phyloP scores from a whole-genome alignment of 768 basidiomycete species.

The Rhodotorula graminis region DNA sequence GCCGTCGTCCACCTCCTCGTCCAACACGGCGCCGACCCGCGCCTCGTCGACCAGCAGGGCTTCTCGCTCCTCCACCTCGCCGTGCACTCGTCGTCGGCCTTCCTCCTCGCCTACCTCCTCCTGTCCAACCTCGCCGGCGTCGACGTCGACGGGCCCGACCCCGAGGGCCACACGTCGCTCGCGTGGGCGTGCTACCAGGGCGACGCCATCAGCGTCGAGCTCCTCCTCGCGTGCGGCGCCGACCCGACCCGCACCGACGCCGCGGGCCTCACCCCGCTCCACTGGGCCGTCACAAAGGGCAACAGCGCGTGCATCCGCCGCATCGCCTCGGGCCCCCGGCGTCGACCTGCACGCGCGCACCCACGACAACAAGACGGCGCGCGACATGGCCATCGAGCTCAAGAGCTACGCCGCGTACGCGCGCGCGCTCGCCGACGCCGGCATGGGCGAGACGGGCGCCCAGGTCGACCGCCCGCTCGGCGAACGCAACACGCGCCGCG shows the following conservation, averaged over 20 bases:
- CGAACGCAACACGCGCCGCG: slow-evolving; percentile 53
- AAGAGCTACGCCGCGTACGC: slow-evolving; percentile 88
- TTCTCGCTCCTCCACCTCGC: slow-evolving; percentile 95
- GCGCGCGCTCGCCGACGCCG: slow-evolving; percentile 80
- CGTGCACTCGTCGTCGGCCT: slow-evolving; percentile 83
- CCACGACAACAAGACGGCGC: slow-evolving; percentile 74
- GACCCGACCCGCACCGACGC: slow-evolving; percentile 71
- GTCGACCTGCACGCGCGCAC: slow-evolving; percentile 77
- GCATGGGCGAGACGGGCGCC: slow-evolving; percentile 69
- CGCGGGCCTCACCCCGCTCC: slow-evolving; percentile 76
- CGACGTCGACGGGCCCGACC: slow-evolving; percentile 80
- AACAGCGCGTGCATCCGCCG: slow-evolving; percentile 78
- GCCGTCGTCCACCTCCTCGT: slow-evolving; percentile 91
- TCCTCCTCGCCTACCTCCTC: slow-evolving; percentile 85
- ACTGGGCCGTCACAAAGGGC: slow-evolving; percentile 98
- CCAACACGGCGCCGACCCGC: slow-evolving; percentile 84
- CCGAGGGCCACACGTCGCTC: slow-evolving; percentile 85
- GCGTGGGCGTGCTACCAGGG: slow-evolving; percentile 99
- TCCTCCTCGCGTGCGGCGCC: slow-evolving; percentile 82
- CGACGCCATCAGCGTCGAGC: slow-evolving; percentile 87
- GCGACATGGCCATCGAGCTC: slow-evolving; percentile 90
- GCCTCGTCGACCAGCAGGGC: slow-evolving; percentile 82
- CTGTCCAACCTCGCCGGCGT: slow-evolving; percentile 70
- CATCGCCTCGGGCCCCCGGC: slow-evolving; percentile 72
- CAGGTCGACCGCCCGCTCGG: slow-evolving; percentile 64